Evolutionary conservation across 1,284 basidiomycete species (phyloP).

Genomic region (Volvariella volvacea): DNA sequence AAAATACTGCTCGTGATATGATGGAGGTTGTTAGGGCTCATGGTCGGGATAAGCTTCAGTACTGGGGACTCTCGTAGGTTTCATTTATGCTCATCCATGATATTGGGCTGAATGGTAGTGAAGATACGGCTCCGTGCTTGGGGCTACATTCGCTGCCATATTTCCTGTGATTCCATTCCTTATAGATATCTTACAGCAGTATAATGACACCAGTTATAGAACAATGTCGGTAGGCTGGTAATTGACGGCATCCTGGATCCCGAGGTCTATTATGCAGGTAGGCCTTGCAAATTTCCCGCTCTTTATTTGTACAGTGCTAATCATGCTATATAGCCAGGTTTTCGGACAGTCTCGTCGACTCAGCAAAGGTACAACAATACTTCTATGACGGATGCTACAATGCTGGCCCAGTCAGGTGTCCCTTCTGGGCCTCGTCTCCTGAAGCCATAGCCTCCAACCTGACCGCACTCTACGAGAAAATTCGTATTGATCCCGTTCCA

Average conservation of each 20-base stretch:
- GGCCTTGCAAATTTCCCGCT: conserved; percentile 1
- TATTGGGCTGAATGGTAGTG: not conserved
- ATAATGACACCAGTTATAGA: conserved; percentile 22
- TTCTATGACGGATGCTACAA: conserved; percentile 19
- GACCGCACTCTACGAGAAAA: conserved; percentile 12
- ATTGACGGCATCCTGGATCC: conserved; percentile 34
- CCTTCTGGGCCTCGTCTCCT: conserved; percentile 20
- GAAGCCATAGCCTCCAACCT: conserved; percentile 18
- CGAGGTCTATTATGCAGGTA: conserved; percentile 26
- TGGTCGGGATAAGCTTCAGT: conserved; percentile 38
- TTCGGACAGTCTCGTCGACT: conserved; percentile 19
- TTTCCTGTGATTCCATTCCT: conserved; percentile 43
- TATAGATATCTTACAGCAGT: no score
- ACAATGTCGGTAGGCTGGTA: conserved; percentile 27
- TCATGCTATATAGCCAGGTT: conserved; percentile 10
- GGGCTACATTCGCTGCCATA: conserved; percentile 38
- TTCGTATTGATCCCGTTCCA: conserved; percentile 14
- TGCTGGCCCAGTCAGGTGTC: conserved; percentile 16
- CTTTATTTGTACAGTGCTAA: not conserved
- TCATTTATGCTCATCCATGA: not conserved
- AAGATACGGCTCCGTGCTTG: conserved; percentile 41
- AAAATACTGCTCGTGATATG: conserved; percentile 44
- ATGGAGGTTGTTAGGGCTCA: conserved; percentile 36
- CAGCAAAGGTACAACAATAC: conserved; percentile 17
- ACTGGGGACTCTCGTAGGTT: conserved; percentile 47